Evolutionary conservation across 768 basidiomycete genomes (phyloP), one percentile per base, ranked within the genome.

Genomic region (Auricularia cornea): DNA sequence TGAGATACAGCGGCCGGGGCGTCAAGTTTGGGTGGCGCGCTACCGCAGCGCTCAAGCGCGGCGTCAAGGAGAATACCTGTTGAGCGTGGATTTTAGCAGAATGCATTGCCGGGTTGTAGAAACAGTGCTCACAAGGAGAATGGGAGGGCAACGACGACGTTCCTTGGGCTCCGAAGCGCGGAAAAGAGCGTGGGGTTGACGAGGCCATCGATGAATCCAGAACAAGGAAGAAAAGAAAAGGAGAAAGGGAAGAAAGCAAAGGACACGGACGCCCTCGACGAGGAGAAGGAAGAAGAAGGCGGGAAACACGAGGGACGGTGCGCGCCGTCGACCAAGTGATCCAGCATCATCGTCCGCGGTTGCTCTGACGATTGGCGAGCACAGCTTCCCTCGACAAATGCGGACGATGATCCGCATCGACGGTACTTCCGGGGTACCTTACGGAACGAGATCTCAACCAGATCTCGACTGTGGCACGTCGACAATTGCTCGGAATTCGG

Each of bases 1-100:
- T 28, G 12, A 16, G 54, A 28, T 26, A 16, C 12, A 26, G 54
- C 30, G 54, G 54, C 54, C 26, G 23, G 5, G 8, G 28, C 26
- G 54, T 57, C 54, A 30, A 30, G 14, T 28, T 26, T 6, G 54
- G 54, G 29, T 29, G 54, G 28, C 26, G 54, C 54, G 54, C 30
- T 30, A 28, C 54, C 54, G 54, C 54, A 57, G 54, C 54, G 54
- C 54, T 57, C 54, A 30, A 57, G 54, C 54, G 54, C 54, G 28
- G 54, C 54, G 54, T 57, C 54, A 57, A 57, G 54, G 54, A 57
- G 54, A 16, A 57, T 26, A 26, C 54, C 54, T 57, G 6, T 10
- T 8, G 11, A 31, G 6, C 28, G 54, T 31, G 3, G n/a, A n/a
- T 52, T 6, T n/a, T 10, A 52, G 10, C 28, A 29, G 44, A 6